Evolutionary conservation across 768 basidiomycete species (phyloP).

Genomic region (Tulasnella sp.): DNA sequence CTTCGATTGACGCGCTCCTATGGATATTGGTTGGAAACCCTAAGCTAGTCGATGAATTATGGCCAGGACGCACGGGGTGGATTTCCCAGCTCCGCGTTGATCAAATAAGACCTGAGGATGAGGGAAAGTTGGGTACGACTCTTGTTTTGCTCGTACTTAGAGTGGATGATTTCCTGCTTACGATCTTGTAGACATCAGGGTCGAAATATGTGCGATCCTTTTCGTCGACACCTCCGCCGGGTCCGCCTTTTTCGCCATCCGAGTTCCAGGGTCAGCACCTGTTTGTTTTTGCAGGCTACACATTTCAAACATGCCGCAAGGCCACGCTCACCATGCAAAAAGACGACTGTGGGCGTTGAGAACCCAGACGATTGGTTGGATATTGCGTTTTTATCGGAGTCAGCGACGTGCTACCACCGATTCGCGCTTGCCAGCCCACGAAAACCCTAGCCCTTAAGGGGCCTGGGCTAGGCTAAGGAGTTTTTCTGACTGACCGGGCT

Average conservation of each 20-base stretch:
- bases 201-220: conserved; percentile 74
- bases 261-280: too few species aligned
- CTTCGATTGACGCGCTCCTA: conserved; percentile 63
- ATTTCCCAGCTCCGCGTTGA: conserved; percentile 82
- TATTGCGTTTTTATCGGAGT: neutral
- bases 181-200: conserved; percentile 69
- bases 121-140: neutral
- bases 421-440: too few species aligned
- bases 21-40: conserved; percentile 8
- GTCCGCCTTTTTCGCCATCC: conserved; percentile 44
- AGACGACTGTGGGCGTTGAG: conserved; percentile 44
- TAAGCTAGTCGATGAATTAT: neutral
- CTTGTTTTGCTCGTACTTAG: too few species aligned
- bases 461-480: too few species aligned
- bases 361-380: too few species aligned
- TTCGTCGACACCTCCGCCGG: conserved; percentile 62
- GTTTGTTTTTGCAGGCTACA: too few species aligned
- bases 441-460: too few species aligned
- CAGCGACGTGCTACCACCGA: too few species aligned
- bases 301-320: too few species aligned
- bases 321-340: conserved; percentile 49
- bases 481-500: conserved; percentile 58
- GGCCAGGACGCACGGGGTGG: conserved; percentile 52
- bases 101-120: conserved; percentile 55
- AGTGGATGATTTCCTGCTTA: conserved; percentile 22